phyloP scores from a whole-genome alignment of 768 basidiomycete genomes.

The Macrolepiota fuliginosa region DNA sequence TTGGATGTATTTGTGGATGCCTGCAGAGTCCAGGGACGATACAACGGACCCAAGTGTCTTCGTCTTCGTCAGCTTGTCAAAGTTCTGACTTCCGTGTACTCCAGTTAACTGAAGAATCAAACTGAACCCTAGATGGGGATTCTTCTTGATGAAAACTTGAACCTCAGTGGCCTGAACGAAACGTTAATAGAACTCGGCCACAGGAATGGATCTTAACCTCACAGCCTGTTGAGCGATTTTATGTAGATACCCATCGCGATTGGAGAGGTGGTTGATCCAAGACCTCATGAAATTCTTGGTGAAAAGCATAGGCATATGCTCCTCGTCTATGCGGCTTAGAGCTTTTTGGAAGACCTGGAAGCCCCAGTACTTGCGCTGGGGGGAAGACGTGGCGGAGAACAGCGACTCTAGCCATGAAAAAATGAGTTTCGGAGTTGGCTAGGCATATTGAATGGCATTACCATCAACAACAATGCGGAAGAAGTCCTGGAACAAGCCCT shows the following conservation, averaged over 20 bases:
- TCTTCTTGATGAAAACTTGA: conserved; percentile 67
- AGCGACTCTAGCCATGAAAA: conserved; percentile 61
- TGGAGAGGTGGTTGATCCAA: conserved; percentile 94
- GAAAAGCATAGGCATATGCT: conserved; percentile 82
- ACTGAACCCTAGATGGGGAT: conserved; percentile 80
- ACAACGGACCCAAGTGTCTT: conserved; percentile 89
- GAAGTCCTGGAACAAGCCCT: conserved; percentile 84
- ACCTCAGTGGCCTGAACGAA: conserved; percentile 64
- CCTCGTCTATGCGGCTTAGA: conserved; percentile 59
- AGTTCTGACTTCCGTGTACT: conserved; percentile 79
- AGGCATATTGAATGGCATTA: conserved; percentile 30
- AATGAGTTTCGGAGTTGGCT: conserved; percentile 3
- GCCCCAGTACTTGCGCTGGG: conserved; percentile 94
- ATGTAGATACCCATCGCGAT: conserved; percentile 84
- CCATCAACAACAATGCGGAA: conserved; percentile 91
- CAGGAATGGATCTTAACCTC: conserved; percentile 21
- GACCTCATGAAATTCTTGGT: conserved; percentile 94
- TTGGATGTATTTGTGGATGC: conserved; percentile 74
- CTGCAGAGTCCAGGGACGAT: conserved; percentile 65
- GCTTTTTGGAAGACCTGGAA: conserved; percentile 88
- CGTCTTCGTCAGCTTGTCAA: conserved; percentile 89
- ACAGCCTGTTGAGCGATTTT: conserved; percentile 86
- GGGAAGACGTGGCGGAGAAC: conserved; percentile 79
- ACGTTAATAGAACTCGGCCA: conserved; percentile 1
- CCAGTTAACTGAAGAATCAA: conserved; percentile 85